These are phyloP conservation scores for Physcomitrellopsis africana DNA, from an alignment of 225 moss, liverwort and hornwort species.

Conservation along the genomic window DNA sequence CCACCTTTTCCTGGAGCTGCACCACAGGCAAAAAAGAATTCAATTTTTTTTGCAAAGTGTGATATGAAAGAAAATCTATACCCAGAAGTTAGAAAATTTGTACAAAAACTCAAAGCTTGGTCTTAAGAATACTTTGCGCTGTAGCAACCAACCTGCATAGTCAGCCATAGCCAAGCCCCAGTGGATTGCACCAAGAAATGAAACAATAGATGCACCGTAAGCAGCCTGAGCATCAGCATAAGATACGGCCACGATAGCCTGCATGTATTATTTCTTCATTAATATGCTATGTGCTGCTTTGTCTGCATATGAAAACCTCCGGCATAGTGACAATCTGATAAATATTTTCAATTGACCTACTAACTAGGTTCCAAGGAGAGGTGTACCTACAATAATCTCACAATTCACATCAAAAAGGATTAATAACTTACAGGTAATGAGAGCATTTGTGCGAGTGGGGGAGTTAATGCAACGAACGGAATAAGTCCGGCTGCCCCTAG, in stretches of 20 bases:
- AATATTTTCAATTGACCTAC: background rate
- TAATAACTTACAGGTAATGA: conserved; percentile 73
- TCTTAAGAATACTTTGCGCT: conserved; percentile 8
- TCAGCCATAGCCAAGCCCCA: conserved; percentile 98
- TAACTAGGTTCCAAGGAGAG: conserved; percentile 10
- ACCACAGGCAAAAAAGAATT: conserved; percentile 20
- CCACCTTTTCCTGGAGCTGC: conserved; percentile 65
- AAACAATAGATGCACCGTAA: conserved; percentile 81
- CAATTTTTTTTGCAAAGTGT: no score
- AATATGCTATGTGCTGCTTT: conserved; percentile 18
- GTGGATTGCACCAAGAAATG: conserved; percentile 93
- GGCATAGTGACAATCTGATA: background rate
- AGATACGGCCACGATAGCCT: conserved; percentile 60
- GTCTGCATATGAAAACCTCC: background rate
- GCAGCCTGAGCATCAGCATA: conserved; percentile 84
- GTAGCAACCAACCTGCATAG: conserved; percentile 62
- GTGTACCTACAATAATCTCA: conserved; percentile 9
- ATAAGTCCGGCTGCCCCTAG: conserved; percentile 84
- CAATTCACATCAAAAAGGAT: background rate
- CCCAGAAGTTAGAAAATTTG: background rate
- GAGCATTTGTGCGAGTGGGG: conserved; percentile 77
- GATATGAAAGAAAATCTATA: conserved; percentile 9
- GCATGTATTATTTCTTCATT: conserved; percentile 32
- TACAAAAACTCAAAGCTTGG: background rate
- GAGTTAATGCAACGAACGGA: conserved; percentile 82